Percentiles rank a stretch among this genome's conserved stretches.
phyloP scores from a whole-genome alignment of 129 eudicot genomes.

The Flaveria sonorensis region DNA sequence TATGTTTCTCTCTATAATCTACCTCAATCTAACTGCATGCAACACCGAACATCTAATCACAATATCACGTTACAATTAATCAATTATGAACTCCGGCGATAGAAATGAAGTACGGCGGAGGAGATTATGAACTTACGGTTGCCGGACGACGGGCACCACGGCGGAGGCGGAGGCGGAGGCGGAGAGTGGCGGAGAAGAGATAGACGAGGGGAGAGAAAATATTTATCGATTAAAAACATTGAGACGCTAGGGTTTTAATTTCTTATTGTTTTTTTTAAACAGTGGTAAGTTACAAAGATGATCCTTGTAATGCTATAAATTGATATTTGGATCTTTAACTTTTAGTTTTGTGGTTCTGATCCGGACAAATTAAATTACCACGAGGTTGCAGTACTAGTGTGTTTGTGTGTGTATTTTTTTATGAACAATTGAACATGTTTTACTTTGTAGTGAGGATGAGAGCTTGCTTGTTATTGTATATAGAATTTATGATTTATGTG shows the following conservation, averaged over 20 bases:
- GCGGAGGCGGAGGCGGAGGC: constrained; percentile 20
- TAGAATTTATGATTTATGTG: too few relatives aligned
- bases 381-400: too few relatives aligned
- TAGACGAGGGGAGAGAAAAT: constrained; percentile 35
- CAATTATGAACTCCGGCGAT: background rate
- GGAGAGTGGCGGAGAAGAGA: constrained; percentile 38
- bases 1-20: background rate
- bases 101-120: background rate
- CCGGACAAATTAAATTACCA: too few relatives aligned
- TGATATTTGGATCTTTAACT: background rate
- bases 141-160: constrained; percentile 19
- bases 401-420: too few relatives aligned
- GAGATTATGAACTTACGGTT: constrained; percentile 28
- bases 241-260: constrained; percentile 34
- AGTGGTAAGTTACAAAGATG: constrained; percentile 7
- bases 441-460: too few relatives aligned
- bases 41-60: background rate
- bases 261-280: constrained; percentile 20
- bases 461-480: too few relatives aligned
- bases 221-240: constrained; percentile 38
- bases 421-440: too few relatives aligned
- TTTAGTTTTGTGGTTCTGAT: too few relatives aligned
- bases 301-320: background rate
- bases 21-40: background rate
- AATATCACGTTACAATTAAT: background rate